Evolutionary conservation across 2,329 filamentous ascomycete genomes (phyloP), one percentile per base, ranked within the genome.

Genomic region (Exophiala phaeomuriformis): DNA sequence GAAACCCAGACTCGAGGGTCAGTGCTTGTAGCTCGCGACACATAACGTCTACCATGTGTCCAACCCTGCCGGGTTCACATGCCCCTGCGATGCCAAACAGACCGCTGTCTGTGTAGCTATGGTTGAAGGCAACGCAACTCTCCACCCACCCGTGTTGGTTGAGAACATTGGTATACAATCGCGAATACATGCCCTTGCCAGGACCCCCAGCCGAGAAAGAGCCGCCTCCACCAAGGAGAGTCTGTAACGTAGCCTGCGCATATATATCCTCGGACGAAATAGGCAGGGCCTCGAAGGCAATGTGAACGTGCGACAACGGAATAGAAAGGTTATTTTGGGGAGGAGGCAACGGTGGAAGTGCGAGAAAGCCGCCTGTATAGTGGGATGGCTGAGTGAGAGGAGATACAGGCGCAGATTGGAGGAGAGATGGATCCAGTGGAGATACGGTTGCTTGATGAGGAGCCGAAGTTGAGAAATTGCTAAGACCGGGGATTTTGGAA

Each of bases 71-170:
- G 0, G 93, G 91, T 33, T 84, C 80, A 72, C 93, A 98, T 30
- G 85, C 85, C 0, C 89, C 87, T 0, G 87, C 85, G 67, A 98
- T 96, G 61, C 93, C 93, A 66, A 98, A 98, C 40, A 98, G 81
- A 3, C 93, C 93, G 4, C 86, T 90, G 71, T 98, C 93, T 0
- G 88, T 93, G 78, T 98, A 98, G 44, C 87, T 88, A 77, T 97
- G 90, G 77, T 97, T 97, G 77, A 97, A 97, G 31, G 91, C 86
- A 48, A 95, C 79, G 73, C 93, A 97, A 56, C 84, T 90, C 73
- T 98, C 93, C 29, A 98, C 89, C 91, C 91, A 98, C 63, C 87
- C 89, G 73, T 95, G 85, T 72, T 97, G 90, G 75, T 98, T 98
- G 48, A 98, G 81, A 0, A 97, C 91, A 68, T 96, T 95, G 59